These are phyloP conservation scores for Onygena corvina DNA, from an alignment of 2,329 filamentous ascomycete genomes.

Conservation along the genomic window DNA sequence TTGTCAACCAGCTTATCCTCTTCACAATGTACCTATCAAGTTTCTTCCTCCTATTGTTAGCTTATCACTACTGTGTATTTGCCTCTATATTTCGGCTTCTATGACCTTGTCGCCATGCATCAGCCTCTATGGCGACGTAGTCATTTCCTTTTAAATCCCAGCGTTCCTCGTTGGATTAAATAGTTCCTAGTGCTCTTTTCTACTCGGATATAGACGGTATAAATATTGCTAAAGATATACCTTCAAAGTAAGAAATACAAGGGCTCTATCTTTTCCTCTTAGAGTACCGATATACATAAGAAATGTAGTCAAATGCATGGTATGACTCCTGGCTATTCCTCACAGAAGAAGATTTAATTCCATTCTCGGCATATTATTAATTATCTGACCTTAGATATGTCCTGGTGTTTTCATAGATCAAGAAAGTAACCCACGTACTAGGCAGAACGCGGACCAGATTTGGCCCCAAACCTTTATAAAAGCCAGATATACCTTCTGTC, in stretches of 20 bases:
- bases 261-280: no score
- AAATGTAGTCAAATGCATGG: no score
- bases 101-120: not conserved
- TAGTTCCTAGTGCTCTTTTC: no score
- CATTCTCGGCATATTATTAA: not conserved
- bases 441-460: constrained; percentile 86
- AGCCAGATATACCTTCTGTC: constrained; percentile 68
- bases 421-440: constrained; percentile 88
- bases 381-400: constrained; percentile 37
- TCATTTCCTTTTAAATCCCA: no score
- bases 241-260: no score
- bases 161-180: no score
- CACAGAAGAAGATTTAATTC: no score
- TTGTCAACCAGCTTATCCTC: not conserved
- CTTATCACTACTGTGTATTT: not conserved
- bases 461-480: constrained; percentile 82
- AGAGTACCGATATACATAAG: no score
- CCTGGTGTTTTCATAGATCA: constrained; percentile 92
- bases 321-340: no score
- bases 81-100: not conserved
- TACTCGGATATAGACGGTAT: no score
- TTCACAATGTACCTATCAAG: not conserved
- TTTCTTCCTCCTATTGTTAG: not conserved
- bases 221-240: no score
- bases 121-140: not conserved